Base-by-base conservation (phyloP, 768 basidiomycete species). In the Brasilioporus rufonigricans region DNA sequence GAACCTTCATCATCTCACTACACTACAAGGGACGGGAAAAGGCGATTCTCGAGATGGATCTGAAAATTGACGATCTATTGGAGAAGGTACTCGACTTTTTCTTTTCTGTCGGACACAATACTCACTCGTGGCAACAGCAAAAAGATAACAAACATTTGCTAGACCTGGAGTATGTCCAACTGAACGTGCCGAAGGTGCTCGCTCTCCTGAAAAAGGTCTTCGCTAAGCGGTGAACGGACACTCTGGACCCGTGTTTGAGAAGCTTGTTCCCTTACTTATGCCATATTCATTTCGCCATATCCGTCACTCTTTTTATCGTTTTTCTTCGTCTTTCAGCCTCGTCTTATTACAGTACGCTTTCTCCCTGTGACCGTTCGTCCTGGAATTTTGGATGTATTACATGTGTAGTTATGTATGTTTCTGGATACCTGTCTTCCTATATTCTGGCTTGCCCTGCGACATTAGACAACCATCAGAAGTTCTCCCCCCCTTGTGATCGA, bases 11-110 rank as follows among this genome's bases (percentile, higher is more conserved):
- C 71, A 99, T 99, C 60, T 97, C 96, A 4, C 78, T 99, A 49
- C 96, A 98, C 72, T 99, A 98, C 77, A 98, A 97, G 73, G 97
- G 97, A 39, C 84, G 97, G 19, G 97, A 99, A 67, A 98, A 98
- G 76, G 96, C 97, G 18, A 98, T 99, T 63, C 82, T 98, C 35
- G 97, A 99, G 80, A 98, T 98, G 97, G 94, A 97, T 74, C 82
- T 98, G 50, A 98, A 98, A 77, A 97, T 98, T 63, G 96, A 99
- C 72, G 96, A 99, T 74, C 73, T 98, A 59, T 74, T 98, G 67
- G 96, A 98, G 73, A 98, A 98, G 88, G 94, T 93, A 59, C 27
- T 82, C 60, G 6, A 5, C 29, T 21, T 21, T 9, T 45, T 35
- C 27, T 35, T 38, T 27, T 16, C 9, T n/a, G 32, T 58, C 47